phyloP scores from a whole-genome alignment of 176 grass and related monocot genomes.

The Oryza australiensis region DNA sequence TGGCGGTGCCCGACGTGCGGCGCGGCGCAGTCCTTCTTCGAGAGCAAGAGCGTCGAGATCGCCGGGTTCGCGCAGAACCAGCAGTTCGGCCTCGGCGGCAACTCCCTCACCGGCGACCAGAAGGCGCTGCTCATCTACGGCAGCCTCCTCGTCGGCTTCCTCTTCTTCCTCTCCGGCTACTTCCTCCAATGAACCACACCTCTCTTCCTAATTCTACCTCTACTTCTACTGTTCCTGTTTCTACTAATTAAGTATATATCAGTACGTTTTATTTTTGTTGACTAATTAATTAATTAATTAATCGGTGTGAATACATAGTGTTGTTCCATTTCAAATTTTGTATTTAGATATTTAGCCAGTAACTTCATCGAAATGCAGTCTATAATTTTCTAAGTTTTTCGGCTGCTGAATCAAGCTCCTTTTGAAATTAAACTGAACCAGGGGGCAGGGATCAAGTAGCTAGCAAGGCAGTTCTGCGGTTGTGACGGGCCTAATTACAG shows the following conservation, averaged over 20 bases:
- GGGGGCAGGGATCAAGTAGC: too few relatives aligned
- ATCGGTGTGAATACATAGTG: neutral
- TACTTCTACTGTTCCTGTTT: neutral
- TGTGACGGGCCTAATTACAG: too few relatives aligned
- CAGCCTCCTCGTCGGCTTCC: slow-evolving; percentile 61
- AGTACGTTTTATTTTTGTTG: neutral
- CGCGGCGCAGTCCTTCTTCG: slow-evolving; percentile 79
- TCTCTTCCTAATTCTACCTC: neutral
- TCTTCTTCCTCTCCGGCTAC: slow-evolving; percentile 82
- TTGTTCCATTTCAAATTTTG: neutral
- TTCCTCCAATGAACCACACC: slow-evolving; percentile 67
- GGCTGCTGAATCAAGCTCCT: too few relatives aligned
- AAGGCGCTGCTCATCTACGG: slow-evolving; percentile 86
- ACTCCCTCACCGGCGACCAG: slow-evolving; percentile 75
- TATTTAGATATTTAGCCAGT: too few relatives aligned
- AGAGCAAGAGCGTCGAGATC: slow-evolving; percentile 93
- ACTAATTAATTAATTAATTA: neutral
- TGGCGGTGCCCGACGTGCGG: slow-evolving; percentile 91
- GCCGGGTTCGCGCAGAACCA: slow-evolving; percentile 93
- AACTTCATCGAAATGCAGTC: too few relatives aligned
- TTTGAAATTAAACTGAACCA: too few relatives aligned
- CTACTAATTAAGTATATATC: too few relatives aligned
- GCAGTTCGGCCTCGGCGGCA: slow-evolving; percentile 86
- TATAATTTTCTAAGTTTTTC: too few relatives aligned
- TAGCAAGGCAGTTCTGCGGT: too few relatives aligned